phyloP scores from a whole-genome alignment of 176 grass and related monocot species.

The Triticum urartu region DNA sequence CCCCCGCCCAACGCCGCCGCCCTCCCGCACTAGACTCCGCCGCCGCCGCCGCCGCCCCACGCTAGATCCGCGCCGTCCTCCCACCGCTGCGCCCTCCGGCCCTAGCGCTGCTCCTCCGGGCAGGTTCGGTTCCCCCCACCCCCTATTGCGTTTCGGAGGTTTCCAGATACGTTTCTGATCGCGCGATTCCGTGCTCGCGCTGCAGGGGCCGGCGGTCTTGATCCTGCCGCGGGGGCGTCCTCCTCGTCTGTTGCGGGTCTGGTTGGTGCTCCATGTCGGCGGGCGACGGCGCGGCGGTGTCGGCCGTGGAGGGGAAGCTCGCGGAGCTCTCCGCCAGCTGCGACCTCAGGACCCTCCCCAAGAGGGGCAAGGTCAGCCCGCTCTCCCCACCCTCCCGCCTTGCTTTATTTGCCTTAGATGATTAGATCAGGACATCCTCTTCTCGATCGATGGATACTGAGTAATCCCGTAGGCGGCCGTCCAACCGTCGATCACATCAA shows the following conservation, averaged over 20 bases:
- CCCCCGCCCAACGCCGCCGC: neutral
- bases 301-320: conserved; percentile 7
- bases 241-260: neutral
- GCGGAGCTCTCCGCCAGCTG: conserved; percentile 9
- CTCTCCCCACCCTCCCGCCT: neutral
- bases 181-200: neutral
- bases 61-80: neutral
- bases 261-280: conserved; percentile 32
- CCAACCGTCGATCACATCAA: neutral
- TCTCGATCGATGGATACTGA: neutral
- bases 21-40: neutral
- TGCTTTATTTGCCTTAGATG: neutral
- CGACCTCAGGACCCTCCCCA: conserved; percentile 20
- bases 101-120: neutral
- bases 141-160: neutral
- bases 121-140: neutral
- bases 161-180: neutral
- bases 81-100: neutral
- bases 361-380: conserved; percentile 28
- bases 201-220: neutral
- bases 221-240: neutral
- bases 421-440: neutral
- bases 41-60: neutral
- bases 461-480: neutral
- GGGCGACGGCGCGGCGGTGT: conserved; percentile 1